Percentiles rank a stretch among this genome's conserved stretches.
phyloP scores from a whole-genome alignment of 805 yeast genomes.

The Candida mattraensis region DNA sequence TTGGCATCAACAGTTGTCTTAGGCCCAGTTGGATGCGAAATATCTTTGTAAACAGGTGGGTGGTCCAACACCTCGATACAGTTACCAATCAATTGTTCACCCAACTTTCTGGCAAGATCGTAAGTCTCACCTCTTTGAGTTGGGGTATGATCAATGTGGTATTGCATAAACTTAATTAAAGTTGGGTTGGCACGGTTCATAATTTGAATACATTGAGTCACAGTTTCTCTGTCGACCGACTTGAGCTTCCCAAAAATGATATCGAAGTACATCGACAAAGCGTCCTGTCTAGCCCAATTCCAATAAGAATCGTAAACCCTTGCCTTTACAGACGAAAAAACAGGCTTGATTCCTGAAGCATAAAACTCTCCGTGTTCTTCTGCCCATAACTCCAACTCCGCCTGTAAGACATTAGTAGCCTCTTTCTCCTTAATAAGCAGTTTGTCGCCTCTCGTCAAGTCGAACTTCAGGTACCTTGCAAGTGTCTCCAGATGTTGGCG shows the following conservation, averaged over 20 bases:
- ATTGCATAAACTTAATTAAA: slow-evolving; percentile 94
- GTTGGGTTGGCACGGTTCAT: slow-evolving; percentile 97
- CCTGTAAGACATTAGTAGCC: slow-evolving; percentile 78
- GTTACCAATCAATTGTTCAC: slow-evolving; percentile 92
- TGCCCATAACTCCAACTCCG: slow-evolving; percentile 88
- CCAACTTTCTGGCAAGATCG: slow-evolving; percentile 83
- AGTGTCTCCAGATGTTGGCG: slow-evolving; percentile 85
- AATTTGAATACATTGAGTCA: slow-evolving; percentile 92
- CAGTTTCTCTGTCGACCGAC: slow-evolving; percentile 92
- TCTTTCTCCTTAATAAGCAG: slow-evolving; percentile 79
- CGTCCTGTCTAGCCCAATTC: slow-evolving; percentile 99
- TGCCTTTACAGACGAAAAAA: slow-evolving; percentile 88
- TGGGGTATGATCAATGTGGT: slow-evolving; percentile 81
- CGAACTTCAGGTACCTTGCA: slow-evolving; percentile 93
- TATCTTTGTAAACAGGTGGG: slow-evolving; percentile 95
- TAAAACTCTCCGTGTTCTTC: slow-evolving; percentile 91
- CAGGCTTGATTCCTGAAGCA: slow-evolving; percentile 87
- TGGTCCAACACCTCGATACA: slow-evolving; percentile 79
- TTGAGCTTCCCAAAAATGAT: slow-evolving; percentile 91
- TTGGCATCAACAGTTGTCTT: slow-evolving; percentile 82
- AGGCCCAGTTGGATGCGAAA: slow-evolving; percentile 92
- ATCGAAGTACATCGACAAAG: slow-evolving; percentile 89
- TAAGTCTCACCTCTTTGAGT: slow-evolving; percentile 89
- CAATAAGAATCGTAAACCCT: slow-evolving; percentile 96
- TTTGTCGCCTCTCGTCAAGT: slow-evolving; percentile 88